Evolutionary conservation across 139 green algal species (phyloP).

Genomic region (Chlamydomonas asymmetrica): DNA sequence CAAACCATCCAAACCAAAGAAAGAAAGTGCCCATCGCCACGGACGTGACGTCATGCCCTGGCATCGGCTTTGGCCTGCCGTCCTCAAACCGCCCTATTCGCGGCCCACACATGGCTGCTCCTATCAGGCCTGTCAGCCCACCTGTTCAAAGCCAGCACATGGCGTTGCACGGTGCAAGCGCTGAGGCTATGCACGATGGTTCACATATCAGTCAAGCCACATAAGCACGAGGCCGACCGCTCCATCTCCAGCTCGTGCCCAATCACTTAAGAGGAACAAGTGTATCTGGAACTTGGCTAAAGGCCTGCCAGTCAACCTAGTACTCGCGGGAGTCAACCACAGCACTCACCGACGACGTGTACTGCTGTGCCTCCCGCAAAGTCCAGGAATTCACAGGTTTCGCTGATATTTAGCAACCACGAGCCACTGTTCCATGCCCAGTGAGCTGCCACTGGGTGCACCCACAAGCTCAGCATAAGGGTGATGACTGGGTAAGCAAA

Average conservation of each 20-base stretch:
- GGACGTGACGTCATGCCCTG: constrained; percentile 49
- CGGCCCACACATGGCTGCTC: constrained; percentile 34
- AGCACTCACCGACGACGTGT: constrained; percentile 32
- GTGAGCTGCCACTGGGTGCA: constrained; percentile 46
- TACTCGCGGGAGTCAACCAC: too few species aligned
- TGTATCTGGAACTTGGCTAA: too few species aligned
- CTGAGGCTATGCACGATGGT: too few species aligned
- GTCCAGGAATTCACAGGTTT: constrained; percentile 45
- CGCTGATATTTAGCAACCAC: constrained; percentile 19
- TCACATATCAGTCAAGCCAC: too few species aligned
- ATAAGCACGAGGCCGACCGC: too few species aligned
- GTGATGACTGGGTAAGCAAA: constrained; percentile 26
- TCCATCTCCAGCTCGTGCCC: too few species aligned
- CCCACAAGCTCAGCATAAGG: constrained; percentile 16
- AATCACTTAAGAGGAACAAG: too few species aligned
- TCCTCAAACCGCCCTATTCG: constrained; percentile 53
- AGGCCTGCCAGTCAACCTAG: too few species aligned
- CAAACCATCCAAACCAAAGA: constrained; percentile 55
- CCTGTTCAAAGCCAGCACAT: constrained; percentile 27
- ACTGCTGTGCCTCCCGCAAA: constrained; percentile 51
- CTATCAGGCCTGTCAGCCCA: constrained; percentile 45
- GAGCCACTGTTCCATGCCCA: constrained; percentile 35
- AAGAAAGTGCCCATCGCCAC: constrained; percentile 47
- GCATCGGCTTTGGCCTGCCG: constrained; percentile 34
- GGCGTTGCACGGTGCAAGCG: not conserved